Percentiles rank a stretch among this genome's conserved stretches.
These are phyloP conservation scores for Ceratocystis lukuohia DNA, from an alignment of 2,329 filamentous ascomycete genomes.

Conservation along the genomic window DNA sequence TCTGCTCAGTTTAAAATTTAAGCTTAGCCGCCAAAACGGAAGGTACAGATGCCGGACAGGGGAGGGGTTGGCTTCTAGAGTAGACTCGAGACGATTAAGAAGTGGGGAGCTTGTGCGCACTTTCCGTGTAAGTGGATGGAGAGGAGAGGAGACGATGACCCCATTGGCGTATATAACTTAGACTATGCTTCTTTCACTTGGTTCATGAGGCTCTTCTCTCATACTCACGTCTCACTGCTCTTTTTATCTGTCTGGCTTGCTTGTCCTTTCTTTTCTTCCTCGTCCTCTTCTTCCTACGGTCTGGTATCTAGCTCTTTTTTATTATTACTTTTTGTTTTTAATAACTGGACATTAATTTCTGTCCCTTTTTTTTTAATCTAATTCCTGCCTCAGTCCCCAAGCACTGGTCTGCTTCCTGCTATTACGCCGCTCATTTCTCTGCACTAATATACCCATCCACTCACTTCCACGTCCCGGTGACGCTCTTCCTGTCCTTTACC, in stretches of 20 bases:
- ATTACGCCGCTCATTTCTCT: slow-evolving; percentile 22
- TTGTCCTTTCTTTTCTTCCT: slow-evolving; percentile 20
- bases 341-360: slow-evolving; percentile 23
- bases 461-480: slow-evolving; percentile 24
- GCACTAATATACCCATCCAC: slow-evolving; percentile 22
- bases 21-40: slow-evolving; percentile 8
- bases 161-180: too few species aligned
- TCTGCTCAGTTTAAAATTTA: not conserved
- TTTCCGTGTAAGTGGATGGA: too few species aligned
- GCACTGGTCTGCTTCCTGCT: slow-evolving; percentile 39
- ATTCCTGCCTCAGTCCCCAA: slow-evolving; percentile 27
- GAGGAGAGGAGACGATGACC: too few species aligned
- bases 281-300: slow-evolving; percentile 18
- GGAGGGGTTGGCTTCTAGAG: not conserved
- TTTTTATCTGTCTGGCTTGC: slow-evolving; percentile 10
- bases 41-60: not conserved
- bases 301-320: slow-evolving; percentile 21
- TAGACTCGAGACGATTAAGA: not conserved
- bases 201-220: not conserved
- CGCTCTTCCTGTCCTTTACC: slow-evolving; percentile 1
- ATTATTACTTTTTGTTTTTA: slow-evolving; percentile 21
- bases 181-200: not conserved
- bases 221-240: not conserved
- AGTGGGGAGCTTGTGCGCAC: not conserved
- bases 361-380: slow-evolving; percentile 21